Conservation (phyloP, 352 stramenopile species). For the Saprolegnia parasitica region DNA sequence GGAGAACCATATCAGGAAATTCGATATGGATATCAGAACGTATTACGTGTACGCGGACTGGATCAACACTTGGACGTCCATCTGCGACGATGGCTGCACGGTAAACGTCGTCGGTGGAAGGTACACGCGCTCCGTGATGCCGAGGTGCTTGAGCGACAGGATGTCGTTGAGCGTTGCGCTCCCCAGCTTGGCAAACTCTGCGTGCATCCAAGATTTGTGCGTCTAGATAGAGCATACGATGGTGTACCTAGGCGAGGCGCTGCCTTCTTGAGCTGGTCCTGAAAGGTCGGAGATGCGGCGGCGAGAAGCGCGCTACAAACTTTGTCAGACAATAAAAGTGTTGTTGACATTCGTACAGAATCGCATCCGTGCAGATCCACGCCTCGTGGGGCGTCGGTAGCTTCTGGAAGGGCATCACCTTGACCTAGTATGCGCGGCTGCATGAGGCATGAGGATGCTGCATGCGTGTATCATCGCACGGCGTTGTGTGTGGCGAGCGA, state of each 20-base stretch:
- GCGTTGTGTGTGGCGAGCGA: conserved; percentile 2
- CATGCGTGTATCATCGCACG: not conserved
- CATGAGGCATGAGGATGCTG: too few relatives aligned
- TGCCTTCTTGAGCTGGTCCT: conserved; percentile 9
- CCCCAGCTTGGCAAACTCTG: conserved; percentile 11
- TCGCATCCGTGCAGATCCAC: conserved; percentile 24
- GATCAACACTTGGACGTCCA: not conserved
- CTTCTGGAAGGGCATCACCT: not conserved
- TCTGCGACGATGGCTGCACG: conserved; percentile 8
- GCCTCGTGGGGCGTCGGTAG: not conserved
- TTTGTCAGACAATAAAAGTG: not conserved
- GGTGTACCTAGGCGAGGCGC: conserved; percentile 2
- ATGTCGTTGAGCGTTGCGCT: conserved; percentile 24
- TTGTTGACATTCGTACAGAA: conserved; percentile 22
- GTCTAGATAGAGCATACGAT: not conserved
- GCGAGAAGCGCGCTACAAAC: not conserved
- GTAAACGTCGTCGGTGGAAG: conserved; percentile 13
- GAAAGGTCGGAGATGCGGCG: conserved; percentile 2
- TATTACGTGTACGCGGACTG: too few relatives aligned
- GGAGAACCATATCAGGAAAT: too few relatives aligned
- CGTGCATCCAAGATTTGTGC: not conserved
- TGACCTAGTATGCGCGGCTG: not conserved
- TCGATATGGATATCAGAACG: not conserved
- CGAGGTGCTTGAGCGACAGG: conserved; percentile 9
- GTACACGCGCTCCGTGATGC: not conserved